Evolutionary conservation across 2,329 filamentous ascomycete genomes (phyloP).

Genomic region (Diatrype stigma): DNA sequence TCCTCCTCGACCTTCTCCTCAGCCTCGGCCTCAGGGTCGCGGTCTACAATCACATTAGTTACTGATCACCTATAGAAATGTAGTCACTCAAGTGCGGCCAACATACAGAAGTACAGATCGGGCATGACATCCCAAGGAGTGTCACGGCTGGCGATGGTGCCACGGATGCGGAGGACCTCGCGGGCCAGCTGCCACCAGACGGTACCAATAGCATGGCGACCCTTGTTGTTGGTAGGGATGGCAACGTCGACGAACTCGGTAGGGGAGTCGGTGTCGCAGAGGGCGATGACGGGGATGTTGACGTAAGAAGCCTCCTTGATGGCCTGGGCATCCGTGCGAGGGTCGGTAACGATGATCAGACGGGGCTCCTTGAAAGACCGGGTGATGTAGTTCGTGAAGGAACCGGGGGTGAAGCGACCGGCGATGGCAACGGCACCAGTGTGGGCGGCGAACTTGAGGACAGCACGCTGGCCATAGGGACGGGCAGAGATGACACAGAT

Average conservation of each 20-base stretch:
- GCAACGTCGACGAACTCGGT: conserved; percentile 99
- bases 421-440: conserved; percentile 97
- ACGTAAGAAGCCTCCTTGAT: conserved; percentile 99
- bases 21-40: conserved; percentile 98
- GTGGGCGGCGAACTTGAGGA: conserved; percentile 99
- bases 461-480: conserved; percentile 98
- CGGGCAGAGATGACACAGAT: conserved; percentile 99
- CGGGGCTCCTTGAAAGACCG: conserved; percentile 99
- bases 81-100: background rate
- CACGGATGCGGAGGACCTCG: conserved; percentile 98
- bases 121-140: conserved; percentile 99
- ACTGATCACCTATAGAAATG: background rate
- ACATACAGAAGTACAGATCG: conserved; percentile 96
- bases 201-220: conserved; percentile 96
- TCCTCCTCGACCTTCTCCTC: conserved; percentile 96
- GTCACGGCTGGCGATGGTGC: conserved; percentile 93
- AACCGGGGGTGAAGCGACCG: conserved; percentile 99
- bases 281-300: conserved; percentile 99
- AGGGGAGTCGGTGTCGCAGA: conserved; percentile 98
- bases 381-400: conserved; percentile 99
- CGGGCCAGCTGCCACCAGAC: conserved; percentile 99
- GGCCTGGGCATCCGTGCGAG: conserved; percentile 98
- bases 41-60: conserved; percentile 52
- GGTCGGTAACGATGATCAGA: conserved; percentile 98
- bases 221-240: conserved; percentile 99